A percentile compares a stretch with the other conserved stretches of the same genome.
Conservation (phyloP, 2,329 filamentous ascomycete species). For the Arthrobotrys sphaeroides region DNA sequence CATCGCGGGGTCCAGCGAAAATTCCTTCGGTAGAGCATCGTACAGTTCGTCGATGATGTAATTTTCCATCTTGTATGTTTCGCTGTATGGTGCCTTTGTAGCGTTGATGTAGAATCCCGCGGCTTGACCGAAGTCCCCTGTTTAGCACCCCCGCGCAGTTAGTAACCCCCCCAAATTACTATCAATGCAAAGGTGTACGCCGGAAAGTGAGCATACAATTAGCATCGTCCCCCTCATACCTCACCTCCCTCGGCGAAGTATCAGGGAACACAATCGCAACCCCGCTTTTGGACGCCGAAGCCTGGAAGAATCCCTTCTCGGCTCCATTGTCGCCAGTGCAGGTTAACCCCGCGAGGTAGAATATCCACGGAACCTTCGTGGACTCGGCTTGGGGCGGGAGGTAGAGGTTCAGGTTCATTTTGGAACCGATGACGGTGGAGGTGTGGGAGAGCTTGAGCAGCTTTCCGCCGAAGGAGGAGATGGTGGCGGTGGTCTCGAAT, state of each 20-base stretch:
- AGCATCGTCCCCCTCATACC: conserved; percentile 85
- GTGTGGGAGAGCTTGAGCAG: conserved; percentile 92
- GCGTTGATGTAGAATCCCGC: conserved; percentile 97
- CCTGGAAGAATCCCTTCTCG: conserved; percentile 90
- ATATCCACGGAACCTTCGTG: conserved; percentile 79
- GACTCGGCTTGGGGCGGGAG: conserved; percentile 67
- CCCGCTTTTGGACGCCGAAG: conserved; percentile 78
- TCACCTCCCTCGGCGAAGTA: conserved; percentile 86
- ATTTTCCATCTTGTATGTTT: conserved; percentile 91
- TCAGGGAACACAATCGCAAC: conserved; percentile 96
- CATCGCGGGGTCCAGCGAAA: conserved; percentile 74
- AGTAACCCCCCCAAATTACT: too few species aligned
- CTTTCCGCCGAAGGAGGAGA: conserved; percentile 90
- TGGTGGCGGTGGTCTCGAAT: conserved; percentile 88
- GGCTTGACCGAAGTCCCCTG: conserved; percentile 83
- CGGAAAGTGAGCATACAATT: conserved; percentile 64
- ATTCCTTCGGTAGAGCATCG: conserved; percentile 74
- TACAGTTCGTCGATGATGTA: conserved; percentile 94
- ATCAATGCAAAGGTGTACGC: too few species aligned
- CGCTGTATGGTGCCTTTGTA: conserved; percentile 75
- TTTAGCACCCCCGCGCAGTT: not conserved
- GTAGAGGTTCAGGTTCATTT: conserved; percentile 94
- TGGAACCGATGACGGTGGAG: conserved; percentile 79
- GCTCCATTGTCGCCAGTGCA: conserved; percentile 89
- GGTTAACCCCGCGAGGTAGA: conserved; percentile 93